Base-by-base conservation (phyloP, 1,284 basidiomycete species). In the Moesziomyces aphidis region DNA sequence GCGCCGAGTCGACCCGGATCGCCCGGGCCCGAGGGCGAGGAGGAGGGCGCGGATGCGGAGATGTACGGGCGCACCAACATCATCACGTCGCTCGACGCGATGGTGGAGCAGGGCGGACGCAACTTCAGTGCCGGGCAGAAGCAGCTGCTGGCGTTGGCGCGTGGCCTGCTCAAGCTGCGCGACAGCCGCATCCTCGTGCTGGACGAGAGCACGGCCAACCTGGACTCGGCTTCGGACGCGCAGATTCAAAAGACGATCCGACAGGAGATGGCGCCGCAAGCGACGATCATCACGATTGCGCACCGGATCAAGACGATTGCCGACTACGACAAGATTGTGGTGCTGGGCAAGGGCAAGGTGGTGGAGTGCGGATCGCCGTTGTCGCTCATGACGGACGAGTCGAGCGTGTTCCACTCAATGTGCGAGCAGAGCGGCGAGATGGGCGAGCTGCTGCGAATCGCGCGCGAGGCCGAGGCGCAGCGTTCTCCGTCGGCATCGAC, bases 341-440 rank as follows among this genome's bases (percentile, higher is more conserved):
- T 89, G 4, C 83, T 89, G 11, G 87, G 86, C 62, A 85, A 85
- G 7, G 88, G 88, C 8, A 88, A 88, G 3, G 93, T 97, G 56
- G 87, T 90, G 3, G 94, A 96, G 81, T 94, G 91, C 78, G 93
- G 92, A 76, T 87, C 87, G 50, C 92, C 92, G 0, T 85, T 85
- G n/a, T 86, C 87, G 24, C 86, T 94, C 9, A 86, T 93, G 46
- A 56, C 65, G 24, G 54, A 72, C 36, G 50, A 69, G 46, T 42
- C 26, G 50, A 72, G 73, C 45, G 58, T 72, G n/a, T 83, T 83
- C 61, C 71, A 75, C 49, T 70, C 74, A 22, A 76, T 83, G 48
- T 83, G 81, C 64, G 57, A 69, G 46, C 77, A 79, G 52, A 77
- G 73, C 51, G 81, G 79, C 26, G 78, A 83, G 50, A 76, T 82